These are phyloP conservation scores for Coniosporium apollinis DNA, from an alignment of 495 filamentous ascomycete genomes.

Conservation along the genomic window DNA sequence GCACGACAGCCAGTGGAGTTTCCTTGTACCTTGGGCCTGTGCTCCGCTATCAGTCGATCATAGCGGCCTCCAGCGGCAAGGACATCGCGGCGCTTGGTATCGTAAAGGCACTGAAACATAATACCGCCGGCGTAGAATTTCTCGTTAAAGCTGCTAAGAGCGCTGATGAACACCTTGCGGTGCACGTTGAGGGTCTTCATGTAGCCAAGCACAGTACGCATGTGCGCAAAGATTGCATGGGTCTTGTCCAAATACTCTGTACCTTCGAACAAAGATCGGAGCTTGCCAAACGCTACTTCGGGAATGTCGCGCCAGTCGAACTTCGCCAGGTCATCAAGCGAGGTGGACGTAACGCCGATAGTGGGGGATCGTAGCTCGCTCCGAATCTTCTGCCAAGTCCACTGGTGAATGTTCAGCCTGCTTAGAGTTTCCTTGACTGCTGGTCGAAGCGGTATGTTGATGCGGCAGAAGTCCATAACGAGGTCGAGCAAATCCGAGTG, in stretches of 20 bases:
- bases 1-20: constrained; percentile 41
- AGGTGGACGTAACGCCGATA: constrained; percentile 73
- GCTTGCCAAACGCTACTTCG: constrained; percentile 51
- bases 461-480: constrained; percentile 76
- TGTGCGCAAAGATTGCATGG: constrained; percentile 57
- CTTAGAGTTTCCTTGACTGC: constrained; percentile 70
- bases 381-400: constrained; percentile 71
- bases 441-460: constrained; percentile 48
- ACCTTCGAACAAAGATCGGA: constrained; percentile 59
- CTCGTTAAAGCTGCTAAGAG: constrained; percentile 78
- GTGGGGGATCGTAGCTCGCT: constrained; percentile 64
- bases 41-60: constrained; percentile 63
- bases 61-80: constrained; percentile 92
- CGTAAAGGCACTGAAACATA: constrained; percentile 81
- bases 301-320: constrained; percentile 80
- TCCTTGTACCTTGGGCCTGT: constrained; percentile 40
- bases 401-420: constrained; percentile 70
- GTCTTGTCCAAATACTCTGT: constrained; percentile 48
- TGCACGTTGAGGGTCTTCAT: constrained; percentile 55
- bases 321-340: constrained; percentile 70
- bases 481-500: constrained; percentile 71
- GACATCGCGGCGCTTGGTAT: constrained; percentile 67
- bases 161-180: constrained; percentile 68
- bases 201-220: constrained; percentile 60
- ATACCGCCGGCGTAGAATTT: constrained; percentile 80